phyloP scores from a whole-genome alignment of 2,329 filamentous ascomycete species.

The Colletotrichum spaethianum region DNA sequence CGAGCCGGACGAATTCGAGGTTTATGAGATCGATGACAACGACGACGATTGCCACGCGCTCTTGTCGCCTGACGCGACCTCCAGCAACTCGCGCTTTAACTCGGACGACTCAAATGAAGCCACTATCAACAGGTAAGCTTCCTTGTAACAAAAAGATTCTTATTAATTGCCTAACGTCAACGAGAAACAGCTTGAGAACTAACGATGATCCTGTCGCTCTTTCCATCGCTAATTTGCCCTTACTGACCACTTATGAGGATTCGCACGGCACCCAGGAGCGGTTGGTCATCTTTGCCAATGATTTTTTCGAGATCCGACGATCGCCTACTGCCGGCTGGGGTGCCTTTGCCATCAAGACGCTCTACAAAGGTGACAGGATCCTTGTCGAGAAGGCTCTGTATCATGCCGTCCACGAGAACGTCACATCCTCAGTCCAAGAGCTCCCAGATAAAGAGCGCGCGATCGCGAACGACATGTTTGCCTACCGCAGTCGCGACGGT shows the following conservation, averaged over 20 bases:
- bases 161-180: background rate
- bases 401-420: slow-evolving; percentile 42
- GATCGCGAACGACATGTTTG: slow-evolving; percentile 56
- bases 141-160: background rate
- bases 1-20: slow-evolving; percentile 6
- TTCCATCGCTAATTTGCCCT: background rate
- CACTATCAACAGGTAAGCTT: background rate
- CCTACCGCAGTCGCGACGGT: slow-evolving; percentile 48
- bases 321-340: slow-evolving; percentile 62
- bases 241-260: background rate
- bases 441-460: slow-evolving; percentile 51
- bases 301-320: slow-evolving; percentile 55
- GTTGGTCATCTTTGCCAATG: slow-evolving; percentile 52
- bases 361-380: slow-evolving; percentile 57
- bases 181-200: background rate
- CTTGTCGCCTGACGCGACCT: no score
- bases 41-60: background rate
- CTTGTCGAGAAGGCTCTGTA: slow-evolving; percentile 63
- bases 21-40: background rate
- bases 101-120: background rate
- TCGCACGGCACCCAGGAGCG: background rate
- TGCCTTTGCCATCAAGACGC: slow-evolving; percentile 58
- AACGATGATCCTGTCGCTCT: fast-evolving
- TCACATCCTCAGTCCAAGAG: slow-evolving; percentile 3
- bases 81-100: background rate